These are phyloP conservation scores for Mycena maculata DNA, from an alignment of 768 basidiomycete species.

Conservation along the genomic window DNA sequence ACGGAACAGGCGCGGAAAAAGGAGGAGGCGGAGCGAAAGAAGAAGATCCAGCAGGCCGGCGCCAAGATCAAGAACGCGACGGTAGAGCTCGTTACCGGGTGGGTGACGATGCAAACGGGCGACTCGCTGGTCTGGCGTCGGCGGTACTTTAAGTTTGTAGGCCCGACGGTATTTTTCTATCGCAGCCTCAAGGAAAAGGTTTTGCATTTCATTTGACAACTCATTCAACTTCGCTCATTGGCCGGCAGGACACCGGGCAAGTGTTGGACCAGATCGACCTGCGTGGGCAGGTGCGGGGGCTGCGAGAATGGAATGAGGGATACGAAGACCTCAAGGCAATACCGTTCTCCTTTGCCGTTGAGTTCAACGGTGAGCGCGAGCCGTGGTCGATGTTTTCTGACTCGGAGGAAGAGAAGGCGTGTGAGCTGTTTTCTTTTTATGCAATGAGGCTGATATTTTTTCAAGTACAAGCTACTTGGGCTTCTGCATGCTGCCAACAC, in stretches of 20 bases:
- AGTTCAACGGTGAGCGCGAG: conserved; percentile 61
- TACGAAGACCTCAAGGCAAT: conserved; percentile 76
- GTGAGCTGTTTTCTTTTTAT: conserved; percentile 21
- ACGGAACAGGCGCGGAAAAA: conserved; percentile 55
- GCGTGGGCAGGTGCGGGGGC: conserved; percentile 55
- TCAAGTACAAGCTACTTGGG: conserved; percentile 59
- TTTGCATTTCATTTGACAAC: neutral
- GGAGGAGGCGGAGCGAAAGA: conserved; percentile 57
- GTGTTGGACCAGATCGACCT: conserved; percentile 59
- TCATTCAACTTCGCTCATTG: conserved; percentile 7
- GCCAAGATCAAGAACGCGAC: conserved; percentile 53
- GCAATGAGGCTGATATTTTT: conserved; percentile 21
- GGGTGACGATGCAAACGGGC: conserved; percentile 70
- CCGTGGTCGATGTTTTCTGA: conserved; percentile 72
- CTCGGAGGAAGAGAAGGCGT: conserved; percentile 71
- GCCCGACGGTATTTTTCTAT: conserved; percentile 60
- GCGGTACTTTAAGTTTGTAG: conserved; percentile 69
- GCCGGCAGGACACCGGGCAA: conserved; percentile 52
- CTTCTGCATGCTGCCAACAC: conserved; percentile 50
- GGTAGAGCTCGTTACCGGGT: conserved; percentile 58
- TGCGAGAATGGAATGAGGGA: conserved; percentile 75
- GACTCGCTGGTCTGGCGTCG: conserved; percentile 71
- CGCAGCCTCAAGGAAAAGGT: conserved; percentile 61
- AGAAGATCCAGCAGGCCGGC: conserved; percentile 59
- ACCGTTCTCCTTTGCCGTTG: conserved; percentile 73